Evolutionary conservation across 208 protist species (phyloP).

Genomic region (Phytomonas serpens): DNA sequence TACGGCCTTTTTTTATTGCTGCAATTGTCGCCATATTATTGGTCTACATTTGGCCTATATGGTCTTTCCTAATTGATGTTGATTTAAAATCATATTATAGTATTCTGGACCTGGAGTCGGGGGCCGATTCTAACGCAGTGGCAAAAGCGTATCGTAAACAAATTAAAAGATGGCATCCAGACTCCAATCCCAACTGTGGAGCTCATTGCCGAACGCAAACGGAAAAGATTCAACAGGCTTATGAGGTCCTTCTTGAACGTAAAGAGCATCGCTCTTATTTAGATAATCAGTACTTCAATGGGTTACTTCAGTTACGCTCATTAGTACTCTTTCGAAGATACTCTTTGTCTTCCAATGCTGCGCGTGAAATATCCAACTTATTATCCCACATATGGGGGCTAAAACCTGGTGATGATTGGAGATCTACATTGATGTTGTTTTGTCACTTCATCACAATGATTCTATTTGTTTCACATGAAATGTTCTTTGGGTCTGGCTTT

Average conservation of each 20-base stretch:
- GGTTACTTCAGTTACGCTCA: slow-evolving; percentile 49
- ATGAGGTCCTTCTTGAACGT: slow-evolving; percentile 63
- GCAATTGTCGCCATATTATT: slow-evolving; percentile 23
- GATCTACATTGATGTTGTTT: neutral
- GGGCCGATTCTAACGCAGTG: slow-evolving; percentile 38
- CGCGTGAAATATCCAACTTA: slow-evolving; percentile 36
- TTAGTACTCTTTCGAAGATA: slow-evolving; percentile 74
- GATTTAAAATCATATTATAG: slow-evolving; percentile 55
- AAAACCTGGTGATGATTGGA: slow-evolving; percentile 4
- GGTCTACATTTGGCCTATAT: slow-evolving; percentile 59
- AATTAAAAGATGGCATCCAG: slow-evolving; percentile 75
- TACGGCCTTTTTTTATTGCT: slow-evolving; percentile 20
- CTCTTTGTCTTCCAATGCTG: slow-evolving; percentile 51
- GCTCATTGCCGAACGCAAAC: slow-evolving; percentile 46
- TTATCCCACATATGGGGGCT: neutral
- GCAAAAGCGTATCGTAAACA: slow-evolving; percentile 69
- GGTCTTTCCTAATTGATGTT: slow-evolving; percentile 68
- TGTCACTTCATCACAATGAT: neutral
- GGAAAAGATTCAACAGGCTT: slow-evolving; percentile 66
- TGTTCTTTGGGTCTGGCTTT: slow-evolving; percentile 48
- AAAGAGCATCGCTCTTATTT: slow-evolving; percentile 48
- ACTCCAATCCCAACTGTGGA: slow-evolving; percentile 67
- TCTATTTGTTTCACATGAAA: slow-evolving; percentile 58
- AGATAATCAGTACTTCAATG: slow-evolving; percentile 53
- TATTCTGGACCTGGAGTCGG: slow-evolving; percentile 31